phyloP scores from a whole-genome alignment of 148 eudicot species.

The Pouteria glomerata region DNA sequence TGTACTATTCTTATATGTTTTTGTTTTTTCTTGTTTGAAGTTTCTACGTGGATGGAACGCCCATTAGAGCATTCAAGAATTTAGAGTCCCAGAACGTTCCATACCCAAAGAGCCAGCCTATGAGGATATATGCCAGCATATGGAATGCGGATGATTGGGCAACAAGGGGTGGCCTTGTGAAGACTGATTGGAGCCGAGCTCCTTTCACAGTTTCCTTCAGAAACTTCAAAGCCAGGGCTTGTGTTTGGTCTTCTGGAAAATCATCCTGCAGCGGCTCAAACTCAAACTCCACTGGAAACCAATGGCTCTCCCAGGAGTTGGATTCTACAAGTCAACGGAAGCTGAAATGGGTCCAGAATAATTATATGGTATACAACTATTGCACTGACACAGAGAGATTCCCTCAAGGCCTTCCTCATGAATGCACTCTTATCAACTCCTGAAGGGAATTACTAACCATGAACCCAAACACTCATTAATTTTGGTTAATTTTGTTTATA shows the following conservation, averaged over 20 bases:
- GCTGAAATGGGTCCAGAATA: background rate
- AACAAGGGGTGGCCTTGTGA: background rate
- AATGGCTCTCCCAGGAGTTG: background rate
- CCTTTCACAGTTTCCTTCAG: background rate
- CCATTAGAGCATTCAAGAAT: background rate
- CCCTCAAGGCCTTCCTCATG: background rate
- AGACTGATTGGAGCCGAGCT: background rate
- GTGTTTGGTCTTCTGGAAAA: background rate
- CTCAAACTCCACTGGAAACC: background rate
- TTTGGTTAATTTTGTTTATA: too few species aligned
- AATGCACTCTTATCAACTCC: background rate
- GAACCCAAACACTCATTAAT: too few species aligned
- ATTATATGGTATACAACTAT: background rate
- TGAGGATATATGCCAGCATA: background rate
- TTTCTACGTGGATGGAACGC: background rate
- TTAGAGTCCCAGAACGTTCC: background rate
- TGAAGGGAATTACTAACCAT: too few species aligned
- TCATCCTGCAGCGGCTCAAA: background rate
- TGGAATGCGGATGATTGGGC: background rate
- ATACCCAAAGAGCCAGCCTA: background rate
- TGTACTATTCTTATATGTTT: too few species aligned
- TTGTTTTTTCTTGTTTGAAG: too few species aligned
- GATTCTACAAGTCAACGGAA: background rate
- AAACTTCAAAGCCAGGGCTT: background rate
- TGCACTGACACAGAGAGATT: background rate